These are phyloP conservation scores for Paramecium primaurelia DNA, from an alignment of 73 alveolate species.

Conservation along the genomic window DNA sequence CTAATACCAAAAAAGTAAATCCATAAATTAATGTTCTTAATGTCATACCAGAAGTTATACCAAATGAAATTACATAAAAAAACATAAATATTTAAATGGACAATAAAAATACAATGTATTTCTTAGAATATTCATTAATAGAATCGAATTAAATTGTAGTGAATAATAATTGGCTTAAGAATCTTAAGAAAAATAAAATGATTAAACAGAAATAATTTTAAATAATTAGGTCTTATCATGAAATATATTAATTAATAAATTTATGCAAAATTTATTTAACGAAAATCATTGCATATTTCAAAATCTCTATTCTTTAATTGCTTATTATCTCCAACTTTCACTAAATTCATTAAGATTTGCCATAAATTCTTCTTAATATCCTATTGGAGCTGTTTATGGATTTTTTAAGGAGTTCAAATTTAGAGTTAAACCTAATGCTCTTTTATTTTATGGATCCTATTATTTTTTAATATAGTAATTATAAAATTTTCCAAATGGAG, in stretches of 20 bases:
- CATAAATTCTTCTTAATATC: conserved; percentile 47
- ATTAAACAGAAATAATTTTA: background rate
- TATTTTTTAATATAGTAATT: background rate
- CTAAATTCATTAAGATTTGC: conserved; percentile 30
- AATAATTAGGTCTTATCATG: background rate
- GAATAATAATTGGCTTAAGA: background rate
- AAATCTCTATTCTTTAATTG: conserved; percentile 15
- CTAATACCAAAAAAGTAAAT: background rate
- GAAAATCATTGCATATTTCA: background rate
- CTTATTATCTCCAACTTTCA: conserved; percentile 36
- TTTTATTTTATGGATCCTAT: background rate
- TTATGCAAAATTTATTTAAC: background rate
- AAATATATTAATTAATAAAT: background rate
- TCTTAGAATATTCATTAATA: background rate
- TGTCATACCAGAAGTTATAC: background rate
- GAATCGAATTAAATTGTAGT: background rate
- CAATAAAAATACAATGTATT: background rate
- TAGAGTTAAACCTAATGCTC: background rate
- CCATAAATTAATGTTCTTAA: background rate
- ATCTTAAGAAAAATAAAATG: background rate
- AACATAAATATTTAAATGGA: background rate
- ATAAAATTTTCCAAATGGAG: background rate
- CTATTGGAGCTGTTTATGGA: conserved; percentile 30
- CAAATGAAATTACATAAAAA: background rate
- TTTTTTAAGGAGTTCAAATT: background rate